Conservation (phyloP, 495 filamentous ascomycete genomes). For the Aspergillus mulundensis region DNA sequence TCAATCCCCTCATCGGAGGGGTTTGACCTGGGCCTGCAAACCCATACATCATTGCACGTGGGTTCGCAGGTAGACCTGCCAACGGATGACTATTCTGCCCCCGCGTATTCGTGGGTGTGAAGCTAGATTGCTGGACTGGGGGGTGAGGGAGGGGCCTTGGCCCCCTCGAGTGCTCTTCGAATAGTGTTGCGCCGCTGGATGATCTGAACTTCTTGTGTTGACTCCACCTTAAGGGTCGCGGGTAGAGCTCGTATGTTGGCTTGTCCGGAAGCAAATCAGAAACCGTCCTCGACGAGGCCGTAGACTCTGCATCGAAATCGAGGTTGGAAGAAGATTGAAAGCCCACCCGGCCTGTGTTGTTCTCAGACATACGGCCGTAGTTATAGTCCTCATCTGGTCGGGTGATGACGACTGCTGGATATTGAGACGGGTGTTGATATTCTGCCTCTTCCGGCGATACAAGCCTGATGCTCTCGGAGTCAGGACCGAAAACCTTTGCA, state of each 20-base stretch:
- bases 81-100: slow-evolving; percentile 13
- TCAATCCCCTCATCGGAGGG: slow-evolving; percentile 1
- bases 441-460: slow-evolving; percentile 14
- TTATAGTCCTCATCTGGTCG: slow-evolving; percentile 7
- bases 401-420: slow-evolving; percentile 22
- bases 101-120: slow-evolving; percentile 5
- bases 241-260: slow-evolving; percentile 26
- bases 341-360: slow-evolving; percentile 21
- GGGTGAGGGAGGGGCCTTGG: slow-evolving; percentile 15
- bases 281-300: slow-evolving; percentile 29
- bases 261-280: slow-evolving; percentile 31
- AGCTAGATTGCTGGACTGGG: slow-evolving; percentile 3
- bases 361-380: not conserved
- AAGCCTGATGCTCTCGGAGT: slow-evolving; percentile 20
- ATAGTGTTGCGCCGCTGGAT: slow-evolving; percentile 32
- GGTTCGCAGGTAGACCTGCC: slow-evolving; percentile 37
- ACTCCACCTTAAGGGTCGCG: slow-evolving; percentile 36
- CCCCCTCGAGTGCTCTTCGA: slow-evolving; percentile 32
- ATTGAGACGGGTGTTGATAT: slow-evolving; percentile 21
- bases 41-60: slow-evolving; percentile 33
- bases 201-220: slow-evolving; percentile 26
- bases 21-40: slow-evolving; percentile 19
- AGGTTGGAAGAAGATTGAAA: slow-evolving; percentile 30
- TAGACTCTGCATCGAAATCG: slow-evolving; percentile 28
- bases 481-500: slow-evolving; percentile 1